phyloP scores from a whole-genome alignment of 2,329 filamentous ascomycete species.

The Pyrenophora seminiperda region DNA sequence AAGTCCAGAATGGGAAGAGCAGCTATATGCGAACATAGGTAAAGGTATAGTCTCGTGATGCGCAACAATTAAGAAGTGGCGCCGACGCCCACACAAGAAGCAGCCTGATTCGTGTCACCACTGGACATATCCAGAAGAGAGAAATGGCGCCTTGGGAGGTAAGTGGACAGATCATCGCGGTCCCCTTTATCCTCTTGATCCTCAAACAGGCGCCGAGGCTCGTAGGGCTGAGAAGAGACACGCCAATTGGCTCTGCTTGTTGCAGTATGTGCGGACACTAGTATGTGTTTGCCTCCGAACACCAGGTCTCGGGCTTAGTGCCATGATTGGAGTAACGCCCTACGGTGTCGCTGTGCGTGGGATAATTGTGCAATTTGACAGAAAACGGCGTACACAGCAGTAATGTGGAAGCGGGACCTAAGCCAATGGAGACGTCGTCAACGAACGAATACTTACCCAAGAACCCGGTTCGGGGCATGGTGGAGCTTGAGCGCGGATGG shows the following conservation, averaged over 20 bases:
- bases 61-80: conserved; percentile 17
- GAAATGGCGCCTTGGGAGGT: conserved; percentile 15
- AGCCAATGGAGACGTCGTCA: conserved; percentile 23
- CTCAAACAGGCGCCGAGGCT: conserved; percentile 15
- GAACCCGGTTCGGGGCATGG: conserved; percentile 33
- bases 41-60: conserved; percentile 25
- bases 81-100: conserved; percentile 23
- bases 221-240: conserved; percentile 34
- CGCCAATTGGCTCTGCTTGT: conserved; percentile 26
- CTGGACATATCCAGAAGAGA: conserved; percentile 21
- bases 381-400: conserved; percentile 47
- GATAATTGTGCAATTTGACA: conserved; percentile 35
- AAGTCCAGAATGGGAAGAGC: conserved; percentile 12
- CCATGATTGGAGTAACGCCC: conserved; percentile 16
- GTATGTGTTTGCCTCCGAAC: conserved; percentile 22
- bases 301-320: conserved; percentile 24
- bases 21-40: conserved; percentile 9
- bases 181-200: conserved; percentile 9
- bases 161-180: conserved; percentile 9
- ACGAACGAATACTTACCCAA: conserved; percentile 20
- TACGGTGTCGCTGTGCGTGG: conserved; percentile 24
- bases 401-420: conserved; percentile 12
- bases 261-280: conserved; percentile 25
- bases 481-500: conserved; percentile 13
- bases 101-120: conserved; percentile 32